Conservation (phyloP, 2,329 filamentous ascomycete genomes). For the Aureobasidium zeae region DNA sequence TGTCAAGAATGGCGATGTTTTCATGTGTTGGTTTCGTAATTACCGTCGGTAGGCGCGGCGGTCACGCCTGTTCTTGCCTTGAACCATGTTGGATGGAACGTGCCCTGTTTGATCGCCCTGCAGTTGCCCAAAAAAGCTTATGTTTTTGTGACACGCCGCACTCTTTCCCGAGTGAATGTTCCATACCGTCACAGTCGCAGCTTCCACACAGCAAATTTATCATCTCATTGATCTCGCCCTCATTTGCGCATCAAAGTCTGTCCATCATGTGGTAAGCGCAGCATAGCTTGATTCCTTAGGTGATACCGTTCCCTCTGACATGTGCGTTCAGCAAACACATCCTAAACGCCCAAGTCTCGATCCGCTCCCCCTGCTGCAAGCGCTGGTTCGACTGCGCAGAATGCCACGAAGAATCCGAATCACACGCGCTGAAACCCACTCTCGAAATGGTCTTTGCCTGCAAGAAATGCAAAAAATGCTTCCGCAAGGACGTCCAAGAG, state of each 20-base stretch:
- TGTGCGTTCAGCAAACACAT: constrained; percentile 75
- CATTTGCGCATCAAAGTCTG: no score
- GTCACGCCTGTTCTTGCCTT: constrained; percentile 9
- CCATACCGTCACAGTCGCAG: background rate
- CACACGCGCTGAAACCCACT: constrained; percentile 61
- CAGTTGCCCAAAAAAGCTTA: constrained; percentile 5
- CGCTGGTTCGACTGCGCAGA: constrained; percentile 95
- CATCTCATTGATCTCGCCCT: background rate
- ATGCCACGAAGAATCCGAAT: constrained; percentile 75
- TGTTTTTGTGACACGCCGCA: background rate
- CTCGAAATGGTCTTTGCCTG: constrained; percentile 91
- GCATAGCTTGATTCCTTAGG: no score
- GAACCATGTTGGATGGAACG: background rate
- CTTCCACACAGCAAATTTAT: no score
- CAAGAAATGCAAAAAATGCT: constrained; percentile 98
- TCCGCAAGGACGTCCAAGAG: constrained; percentile 84
- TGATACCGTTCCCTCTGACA: constrained; percentile 5
- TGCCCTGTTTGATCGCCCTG: constrained; percentile 4
- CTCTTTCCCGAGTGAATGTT: background rate
- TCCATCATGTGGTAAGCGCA: constrained; percentile 25
- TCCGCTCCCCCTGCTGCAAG: constrained; percentile 91
- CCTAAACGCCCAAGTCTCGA: constrained; percentile 93
- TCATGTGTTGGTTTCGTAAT: background rate
- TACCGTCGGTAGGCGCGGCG: constrained; percentile 2
- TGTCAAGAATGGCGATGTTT: no score